Evolutionary conservation across 1,139 yeast genomes (phyloP).

Genomic region (Geotrichum citri-aurantii): DNA sequence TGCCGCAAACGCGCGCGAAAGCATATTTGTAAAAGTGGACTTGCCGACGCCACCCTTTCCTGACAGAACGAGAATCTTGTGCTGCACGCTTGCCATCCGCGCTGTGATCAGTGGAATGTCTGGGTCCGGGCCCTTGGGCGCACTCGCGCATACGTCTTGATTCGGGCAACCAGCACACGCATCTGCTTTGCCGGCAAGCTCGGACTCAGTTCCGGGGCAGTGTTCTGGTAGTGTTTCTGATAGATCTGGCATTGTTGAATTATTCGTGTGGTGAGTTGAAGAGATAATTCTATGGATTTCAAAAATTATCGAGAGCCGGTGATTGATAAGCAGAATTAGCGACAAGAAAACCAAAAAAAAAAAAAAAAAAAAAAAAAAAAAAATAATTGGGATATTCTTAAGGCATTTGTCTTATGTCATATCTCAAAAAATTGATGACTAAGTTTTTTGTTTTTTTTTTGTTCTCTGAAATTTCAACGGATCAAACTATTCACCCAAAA

Average conservation of each 20-base stretch:
- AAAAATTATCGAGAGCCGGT: not conserved
- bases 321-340: not conserved
- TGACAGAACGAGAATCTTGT: conserved; percentile 78
- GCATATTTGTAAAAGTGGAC: conserved; percentile 90
- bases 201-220: conserved; percentile 98
- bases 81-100: conserved; percentile 62
- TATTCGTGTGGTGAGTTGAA: not conserved
- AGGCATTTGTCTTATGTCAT: too few species aligned
- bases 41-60: conserved; percentile 99
- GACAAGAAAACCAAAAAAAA: not conserved
- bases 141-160: conserved; percentile 77
- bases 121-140: conserved; percentile 95
- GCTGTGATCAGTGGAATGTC: conserved; percentile 76
- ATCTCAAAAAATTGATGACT: not conserved
- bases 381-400: too few species aligned
- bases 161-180: conserved; percentile 96
- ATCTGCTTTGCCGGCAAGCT: conserved; percentile 85
- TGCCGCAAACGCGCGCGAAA: conserved; percentile 92
- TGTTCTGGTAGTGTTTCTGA: conserved; percentile 66
- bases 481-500: not conserved
- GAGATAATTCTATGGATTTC: too few species aligned
- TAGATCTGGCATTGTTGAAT: not conserved
- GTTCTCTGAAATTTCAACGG: not conserved
- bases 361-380: not conserved
- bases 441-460: not conserved